Conservation (phyloP, 371 early-diverging fungal species). For the Syncephalastrum racemosum region DNA sequence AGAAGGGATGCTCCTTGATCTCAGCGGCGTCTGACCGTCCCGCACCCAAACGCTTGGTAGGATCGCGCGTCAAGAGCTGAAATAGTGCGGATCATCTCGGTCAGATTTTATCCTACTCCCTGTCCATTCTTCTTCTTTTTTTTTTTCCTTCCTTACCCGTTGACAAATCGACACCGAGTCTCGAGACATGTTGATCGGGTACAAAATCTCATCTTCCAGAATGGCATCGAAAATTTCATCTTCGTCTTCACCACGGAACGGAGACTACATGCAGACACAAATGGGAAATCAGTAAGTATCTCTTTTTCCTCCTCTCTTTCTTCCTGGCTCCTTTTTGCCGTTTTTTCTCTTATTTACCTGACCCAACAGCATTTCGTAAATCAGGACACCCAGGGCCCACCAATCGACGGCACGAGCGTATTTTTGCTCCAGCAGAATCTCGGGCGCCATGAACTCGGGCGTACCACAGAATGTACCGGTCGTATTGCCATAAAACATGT, state of each 20-base stretch:
- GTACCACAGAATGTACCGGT: conserved; percentile 93
- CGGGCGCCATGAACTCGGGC: conserved; percentile 80
- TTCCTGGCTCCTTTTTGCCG: background rate
- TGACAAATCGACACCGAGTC: conserved; percentile 91
- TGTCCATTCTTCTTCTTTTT: too few relatives aligned
- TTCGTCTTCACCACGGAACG: conserved; percentile 95
- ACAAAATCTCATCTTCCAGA: conserved; percentile 89
- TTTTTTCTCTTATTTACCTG: conserved; percentile 43
- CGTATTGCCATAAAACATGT: conserved; percentile 55
- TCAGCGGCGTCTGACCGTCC: conserved; percentile 87
- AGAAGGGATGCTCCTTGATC: conserved; percentile 93
- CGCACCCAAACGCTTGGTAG: conserved; percentile 83
- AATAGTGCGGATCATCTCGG: background rate
- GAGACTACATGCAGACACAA: conserved; percentile 47
- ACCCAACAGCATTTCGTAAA: conserved; percentile 96
- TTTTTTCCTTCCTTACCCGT: conserved; percentile 50
- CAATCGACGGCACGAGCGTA: conserved; percentile 90
- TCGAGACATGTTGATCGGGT: conserved; percentile 89
- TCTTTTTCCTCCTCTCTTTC: background rate
- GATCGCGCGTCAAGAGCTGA: conserved; percentile 87
- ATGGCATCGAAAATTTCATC: conserved; percentile 97
- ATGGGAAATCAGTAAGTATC: background rate
- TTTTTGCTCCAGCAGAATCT: conserved; percentile 76
- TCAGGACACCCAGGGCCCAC: conserved; percentile 93
- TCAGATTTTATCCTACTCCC: background rate